Evolutionary conservation across 2,329 filamentous ascomycete species (phyloP).

Genomic region (Apiospora malaysiana): DNA sequence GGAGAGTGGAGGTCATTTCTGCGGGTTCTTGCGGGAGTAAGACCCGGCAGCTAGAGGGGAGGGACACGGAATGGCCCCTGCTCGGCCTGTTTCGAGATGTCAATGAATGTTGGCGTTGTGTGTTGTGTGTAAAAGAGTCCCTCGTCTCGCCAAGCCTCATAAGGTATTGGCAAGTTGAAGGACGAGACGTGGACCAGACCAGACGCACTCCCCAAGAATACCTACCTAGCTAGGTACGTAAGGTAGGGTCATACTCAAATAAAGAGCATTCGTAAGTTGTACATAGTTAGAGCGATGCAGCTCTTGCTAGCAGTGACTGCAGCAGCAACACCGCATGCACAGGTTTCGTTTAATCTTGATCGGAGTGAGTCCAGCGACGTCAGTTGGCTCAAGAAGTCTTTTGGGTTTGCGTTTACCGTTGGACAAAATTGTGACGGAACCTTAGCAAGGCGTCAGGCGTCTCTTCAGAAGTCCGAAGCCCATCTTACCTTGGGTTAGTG

Average conservation of each 20-base stretch:
- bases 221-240: too few relatives aligned
- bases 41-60: slow-evolving; percentile 18
- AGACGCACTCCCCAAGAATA: too few relatives aligned
- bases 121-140: background rate
- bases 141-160: slow-evolving; percentile 4
- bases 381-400: background rate
- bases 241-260: background rate
- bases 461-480: background rate
- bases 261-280: background rate
- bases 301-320: background rate
- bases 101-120: background rate
- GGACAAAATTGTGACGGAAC: slow-evolving; percentile 15
- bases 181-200: background rate
- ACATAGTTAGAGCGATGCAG: background rate
- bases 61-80: slow-evolving; percentile 11
- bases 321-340: background rate
- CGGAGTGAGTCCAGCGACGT: background rate
- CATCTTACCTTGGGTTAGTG: background rate
- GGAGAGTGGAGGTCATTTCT: slow-evolving; percentile 13
- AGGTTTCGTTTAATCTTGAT: background rate
- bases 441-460: background rate
- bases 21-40: slow-evolving; percentile 19
- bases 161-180: background rate
- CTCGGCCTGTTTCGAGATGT: slow-evolving; percentile 15
- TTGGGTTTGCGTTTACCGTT: slow-evolving; percentile 3